Conservation (phyloP, 495 filamentous ascomycete species). For the Talaromyces trachyspermus region DNA sequence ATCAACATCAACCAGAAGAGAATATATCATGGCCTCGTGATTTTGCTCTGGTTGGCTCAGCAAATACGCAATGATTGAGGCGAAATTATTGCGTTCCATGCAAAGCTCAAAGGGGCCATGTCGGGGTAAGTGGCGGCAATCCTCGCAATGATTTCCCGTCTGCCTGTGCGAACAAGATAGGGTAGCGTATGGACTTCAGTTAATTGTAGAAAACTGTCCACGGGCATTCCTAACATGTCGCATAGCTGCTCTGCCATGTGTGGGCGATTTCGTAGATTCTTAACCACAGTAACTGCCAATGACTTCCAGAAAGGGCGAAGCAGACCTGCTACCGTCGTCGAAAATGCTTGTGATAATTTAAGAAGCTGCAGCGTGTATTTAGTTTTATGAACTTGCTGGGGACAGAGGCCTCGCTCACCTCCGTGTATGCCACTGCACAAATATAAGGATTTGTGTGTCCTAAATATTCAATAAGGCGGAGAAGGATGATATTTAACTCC, state of each 20-base stretch:
- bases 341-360: constrained; percentile 56
- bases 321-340: constrained; percentile 53
- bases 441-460: constrained; percentile 76
- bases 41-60: constrained; percentile 63
- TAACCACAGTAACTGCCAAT: constrained; percentile 69
- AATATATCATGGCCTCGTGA: constrained; percentile 60
- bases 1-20: constrained; percentile 56
- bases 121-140: constrained; percentile 66
- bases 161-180: constrained; percentile 71
- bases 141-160: constrained; percentile 67
- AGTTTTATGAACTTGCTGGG: constrained; percentile 8
- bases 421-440: constrained; percentile 70
- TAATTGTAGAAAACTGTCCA: constrained; percentile 62
- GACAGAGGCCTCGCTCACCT: constrained; percentile 42
- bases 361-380: constrained; percentile 34
- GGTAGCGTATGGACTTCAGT: constrained; percentile 81
- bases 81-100: constrained; percentile 61
- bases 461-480: constrained; percentile 77
- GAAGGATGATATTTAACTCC: constrained; percentile 75
- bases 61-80: constrained; percentile 70
- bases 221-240: constrained; percentile 65
- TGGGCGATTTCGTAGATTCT: constrained; percentile 70
- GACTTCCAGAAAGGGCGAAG: constrained; percentile 83
- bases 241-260: constrained; percentile 75
- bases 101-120: constrained; percentile 52